Evolutionary conservation across 352 stramenopile species (phyloP).

Genomic region (Pythium sukuiense): DNA sequence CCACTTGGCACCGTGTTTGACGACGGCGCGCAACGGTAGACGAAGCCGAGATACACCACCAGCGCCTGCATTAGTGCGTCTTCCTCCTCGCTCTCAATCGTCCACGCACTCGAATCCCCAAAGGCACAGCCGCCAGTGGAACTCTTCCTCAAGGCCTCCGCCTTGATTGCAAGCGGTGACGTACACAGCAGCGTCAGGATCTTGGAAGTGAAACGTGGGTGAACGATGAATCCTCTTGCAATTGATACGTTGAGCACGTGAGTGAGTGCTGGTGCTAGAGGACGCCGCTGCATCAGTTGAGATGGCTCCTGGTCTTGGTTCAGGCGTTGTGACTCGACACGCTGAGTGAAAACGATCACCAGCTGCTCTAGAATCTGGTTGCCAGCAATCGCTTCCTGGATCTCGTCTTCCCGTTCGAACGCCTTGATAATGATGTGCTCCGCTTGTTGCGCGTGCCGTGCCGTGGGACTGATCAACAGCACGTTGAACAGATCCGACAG

Average conservation of each 20-base stretch:
- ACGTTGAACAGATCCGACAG: constrained; percentile 66
- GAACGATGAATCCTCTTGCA: constrained; percentile 41
- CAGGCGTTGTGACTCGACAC: constrained; percentile 23
- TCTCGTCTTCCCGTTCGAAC: constrained; percentile 41
- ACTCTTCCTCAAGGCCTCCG: not conserved
- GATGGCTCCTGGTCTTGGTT: not conserved
- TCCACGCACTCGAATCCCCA: not conserved
- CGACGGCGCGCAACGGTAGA: constrained; percentile 26
- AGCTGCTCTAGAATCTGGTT: constrained; percentile 70
- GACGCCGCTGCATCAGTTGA: constrained; percentile 3
- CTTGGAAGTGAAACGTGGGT: constrained; percentile 58
- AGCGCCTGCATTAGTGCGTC: constrained; percentile 41
- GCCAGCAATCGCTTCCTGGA: constrained; percentile 45
- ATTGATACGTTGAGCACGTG: constrained; percentile 60
- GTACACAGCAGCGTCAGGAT: constrained; percentile 41
- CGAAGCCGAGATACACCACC: constrained; percentile 55
- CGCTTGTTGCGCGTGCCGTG: constrained; percentile 36
- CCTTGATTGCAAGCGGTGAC: constrained; percentile 16
- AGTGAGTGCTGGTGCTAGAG: constrained; percentile 42
- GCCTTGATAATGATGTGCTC: constrained; percentile 54
- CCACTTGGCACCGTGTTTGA: not conserved
- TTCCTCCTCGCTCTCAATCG: constrained; percentile 27
- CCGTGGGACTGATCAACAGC: constrained; percentile 51
- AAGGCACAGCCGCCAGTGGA: not conserved
- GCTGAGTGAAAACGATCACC: constrained; percentile 63